A percentile compares a stretch with the other conserved stretches of the same genome.
Evolutionary conservation across 2,329 filamentous ascomycete species (phyloP).

Genomic region (Mariannaea sp.): DNA sequence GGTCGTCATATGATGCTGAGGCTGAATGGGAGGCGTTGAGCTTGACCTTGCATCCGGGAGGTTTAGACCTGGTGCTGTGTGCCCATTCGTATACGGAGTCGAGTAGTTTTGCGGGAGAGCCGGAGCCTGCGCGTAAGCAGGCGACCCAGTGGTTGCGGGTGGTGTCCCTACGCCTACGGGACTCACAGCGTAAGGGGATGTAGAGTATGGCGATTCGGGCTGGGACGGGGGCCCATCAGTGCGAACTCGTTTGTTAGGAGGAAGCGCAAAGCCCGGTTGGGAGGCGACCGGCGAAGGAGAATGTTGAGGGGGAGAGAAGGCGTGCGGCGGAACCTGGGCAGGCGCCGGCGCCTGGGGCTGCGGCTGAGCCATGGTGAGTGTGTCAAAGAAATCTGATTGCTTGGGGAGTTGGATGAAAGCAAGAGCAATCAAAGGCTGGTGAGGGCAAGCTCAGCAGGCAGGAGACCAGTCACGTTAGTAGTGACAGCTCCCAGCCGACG

Average conservation of each 20-base stretch:
- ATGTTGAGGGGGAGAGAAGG: constrained; percentile 67
- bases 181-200: constrained; percentile 56
- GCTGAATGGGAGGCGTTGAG: constrained; percentile 41
- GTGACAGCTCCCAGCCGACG: constrained; percentile 54
- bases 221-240: constrained; percentile 70
- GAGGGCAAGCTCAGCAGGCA: constrained; percentile 50
- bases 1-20: constrained; percentile 38
- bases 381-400: constrained; percentile 5
- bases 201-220: constrained; percentile 65
- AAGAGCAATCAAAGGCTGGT: constrained; percentile 18
- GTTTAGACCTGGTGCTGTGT: constrained; percentile 43
- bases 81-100: constrained; percentile 47
- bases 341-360: constrained; percentile 50
- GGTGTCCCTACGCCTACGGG: constrained; percentile 51
- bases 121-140: constrained; percentile 43
- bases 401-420: constrained; percentile 10
- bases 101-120: constrained; percentile 41
- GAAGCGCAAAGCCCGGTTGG: constrained; percentile 60
- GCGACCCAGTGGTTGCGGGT: constrained; percentile 44
- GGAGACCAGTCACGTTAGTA: constrained; percentile 53
- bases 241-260: constrained; percentile 68
- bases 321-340: constrained; percentile 52
- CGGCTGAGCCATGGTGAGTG: constrained; percentile 60
- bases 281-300: constrained; percentile 64
- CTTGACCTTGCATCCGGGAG: constrained; percentile 43